Base-by-base conservation (phyloP, 257 asterid species). In the Linaria vulgaris region DNA sequence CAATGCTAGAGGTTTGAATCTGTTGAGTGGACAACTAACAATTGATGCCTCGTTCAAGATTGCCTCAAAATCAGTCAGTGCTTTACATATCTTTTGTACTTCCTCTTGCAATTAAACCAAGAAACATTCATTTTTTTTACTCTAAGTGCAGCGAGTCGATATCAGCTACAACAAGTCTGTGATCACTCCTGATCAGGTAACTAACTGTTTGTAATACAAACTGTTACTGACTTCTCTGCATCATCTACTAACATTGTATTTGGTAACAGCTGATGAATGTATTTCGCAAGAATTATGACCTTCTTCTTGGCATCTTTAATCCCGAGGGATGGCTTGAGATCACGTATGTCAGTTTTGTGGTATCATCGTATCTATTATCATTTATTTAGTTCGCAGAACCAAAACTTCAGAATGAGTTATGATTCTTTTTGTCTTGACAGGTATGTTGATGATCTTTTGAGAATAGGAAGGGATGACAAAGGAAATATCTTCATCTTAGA, bases 261-360 rank as follows among this genome's bases (percentile, higher is more conserved):
- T 67, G 69, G 45, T 39, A 24, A 70, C 84, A 87, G 97, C 64
- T 90, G 88, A 82, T 87, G 96, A 91, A 84, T 63, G 84, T 91
- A 14, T 91, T 91, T 67, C 81, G 88, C 73, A 88, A 91, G 71
- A 91, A 85, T 75, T 91, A 81, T 47, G 77, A 84, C 50, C 77
- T 88, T 56, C 94, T 91, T 56, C 88, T 91, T 24, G 68, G 82
- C 69, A 81, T 91, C 66, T 91, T 91, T 78, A 91, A 86, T 68
- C 98, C 98, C 1, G 84, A 88, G 23, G 98, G 98, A 50, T 88
- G 98, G 98, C 95, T 91, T 30, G 94, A 88, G 74, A 88, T 84
- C 64, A 84, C 98, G 95, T 91, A 85, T 58, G 76, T 64, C 48
- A 19, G 65, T 56, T 63, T 17, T n/a, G 9, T 15, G 9, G 9